Percentiles rank a stretch among this genome's conserved stretches.
Conservation (phyloP, 495 filamentous ascomycete genomes). For the Talaromyces ruber region DNA sequence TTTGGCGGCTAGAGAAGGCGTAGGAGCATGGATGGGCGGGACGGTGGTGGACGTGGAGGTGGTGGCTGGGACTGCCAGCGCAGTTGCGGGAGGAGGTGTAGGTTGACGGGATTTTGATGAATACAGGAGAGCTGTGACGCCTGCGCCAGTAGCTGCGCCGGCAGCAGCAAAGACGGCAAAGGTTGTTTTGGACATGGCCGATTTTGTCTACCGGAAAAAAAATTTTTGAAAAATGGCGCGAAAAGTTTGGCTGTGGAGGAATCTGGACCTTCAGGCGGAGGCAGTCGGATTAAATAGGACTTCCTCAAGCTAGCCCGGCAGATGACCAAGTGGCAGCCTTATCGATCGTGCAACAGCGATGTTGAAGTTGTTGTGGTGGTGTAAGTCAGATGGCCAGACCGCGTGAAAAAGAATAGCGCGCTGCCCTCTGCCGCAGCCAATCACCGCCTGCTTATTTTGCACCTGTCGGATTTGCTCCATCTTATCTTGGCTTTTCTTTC, state of each 20-base stretch:
- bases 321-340: not conserved
- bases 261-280: not conserved
- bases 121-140: slow-evolving; percentile 70
- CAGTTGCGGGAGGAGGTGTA: slow-evolving; percentile 24
- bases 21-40: slow-evolving; percentile 23
- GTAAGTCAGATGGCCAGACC: not conserved
- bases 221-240: not conserved
- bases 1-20: slow-evolving; percentile 32
- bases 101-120: slow-evolving; percentile 50
- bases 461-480: not conserved
- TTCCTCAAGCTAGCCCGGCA: not conserved
- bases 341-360: not conserved
- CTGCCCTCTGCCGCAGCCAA: not conserved
- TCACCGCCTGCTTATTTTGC: not conserved
- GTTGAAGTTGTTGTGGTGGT: not conserved
- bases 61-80: slow-evolving; percentile 36
- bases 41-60: slow-evolving; percentile 22
- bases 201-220: not conserved
- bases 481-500: not conserved
- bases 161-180: slow-evolving; percentile 81
- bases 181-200: slow-evolving; percentile 73
- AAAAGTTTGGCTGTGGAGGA: not conserved
- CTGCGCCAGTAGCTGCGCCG: slow-evolving; percentile 82
- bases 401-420: slow-evolving; percentile 2
- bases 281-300: not conserved